Evolutionary conservation across 176 grass and related monocot genomes (phyloP).

Genomic region (barley (Hordeum vulgare)): DNA sequence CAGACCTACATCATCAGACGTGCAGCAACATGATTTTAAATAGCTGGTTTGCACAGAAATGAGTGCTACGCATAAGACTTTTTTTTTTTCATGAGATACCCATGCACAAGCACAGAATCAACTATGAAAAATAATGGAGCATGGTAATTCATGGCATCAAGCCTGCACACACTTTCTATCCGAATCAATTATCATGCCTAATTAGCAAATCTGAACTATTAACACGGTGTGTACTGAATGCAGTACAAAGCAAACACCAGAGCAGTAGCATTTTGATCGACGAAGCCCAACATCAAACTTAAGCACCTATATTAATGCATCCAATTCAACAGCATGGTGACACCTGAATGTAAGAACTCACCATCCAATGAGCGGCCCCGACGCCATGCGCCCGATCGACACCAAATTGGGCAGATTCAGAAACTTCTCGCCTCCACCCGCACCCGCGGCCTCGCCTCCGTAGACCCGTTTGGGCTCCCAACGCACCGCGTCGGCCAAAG

Average conservation of each 20-base stretch:
- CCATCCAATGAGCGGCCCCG: slow-evolving; percentile 88
- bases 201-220: not conserved
- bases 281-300: not conserved
- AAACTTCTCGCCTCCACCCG: slow-evolving; percentile 41
- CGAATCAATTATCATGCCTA: not conserved
- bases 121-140: not conserved
- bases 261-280: not conserved
- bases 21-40: not conserved
- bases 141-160: not conserved
- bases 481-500: slow-evolving; percentile 5
- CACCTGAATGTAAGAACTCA: slow-evolving; percentile 14
- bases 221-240: not conserved
- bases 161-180: not conserved
- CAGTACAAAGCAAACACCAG: not conserved
- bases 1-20: not conserved
- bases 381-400: slow-evolving; percentile 83
- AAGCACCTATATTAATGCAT: not conserved
- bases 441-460: not conserved
- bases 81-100: not conserved
- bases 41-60: not conserved
- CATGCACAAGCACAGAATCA: not conserved
- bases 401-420: slow-evolving; percentile 95
- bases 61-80: not conserved
- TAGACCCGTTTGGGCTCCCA: slow-evolving; percentile 34
- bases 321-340: not conserved